Conservation (phyloP, 352 stramenopile species). For the Phytophthora crassamura region DNA sequence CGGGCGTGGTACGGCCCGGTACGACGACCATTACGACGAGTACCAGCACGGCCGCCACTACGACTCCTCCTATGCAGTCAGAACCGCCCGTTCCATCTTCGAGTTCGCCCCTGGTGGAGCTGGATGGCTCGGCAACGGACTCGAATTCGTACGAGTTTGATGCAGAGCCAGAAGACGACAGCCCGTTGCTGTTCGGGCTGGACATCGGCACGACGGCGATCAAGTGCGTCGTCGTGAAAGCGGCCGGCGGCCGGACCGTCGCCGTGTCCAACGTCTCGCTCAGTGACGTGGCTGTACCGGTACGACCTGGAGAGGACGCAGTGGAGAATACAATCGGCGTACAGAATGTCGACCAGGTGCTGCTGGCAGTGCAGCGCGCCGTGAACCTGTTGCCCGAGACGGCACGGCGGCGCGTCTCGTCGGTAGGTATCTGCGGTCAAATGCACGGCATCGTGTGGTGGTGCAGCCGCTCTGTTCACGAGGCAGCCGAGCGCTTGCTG, state of each 20-base stretch:
- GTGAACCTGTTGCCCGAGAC: constrained; percentile 41
- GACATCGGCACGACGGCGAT: constrained; percentile 83
- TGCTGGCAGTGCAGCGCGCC: constrained; percentile 50
- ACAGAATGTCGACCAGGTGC: constrained; percentile 55
- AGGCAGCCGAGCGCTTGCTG: constrained; percentile 39
- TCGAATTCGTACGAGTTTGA: constrained; percentile 12
- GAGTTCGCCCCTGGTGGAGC: neutral
- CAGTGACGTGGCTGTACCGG: constrained; percentile 36
- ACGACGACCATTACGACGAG: constrained; percentile 3
- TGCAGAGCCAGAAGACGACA: constrained; percentile 22
- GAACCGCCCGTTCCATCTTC: neutral
- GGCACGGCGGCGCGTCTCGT: constrained; percentile 33
- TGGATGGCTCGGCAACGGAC: neutral
- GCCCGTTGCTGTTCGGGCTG: constrained; percentile 54
- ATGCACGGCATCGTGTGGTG: constrained; percentile 91
- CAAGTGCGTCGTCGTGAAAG: constrained; percentile 72
- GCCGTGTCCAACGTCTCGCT: constrained; percentile 45
- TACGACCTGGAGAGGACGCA: constrained; percentile 6
- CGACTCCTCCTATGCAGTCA: neutral
- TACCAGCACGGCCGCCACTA: neutral
- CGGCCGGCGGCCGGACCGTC: constrained; percentile 31
- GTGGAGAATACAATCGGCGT: constrained; percentile 36
- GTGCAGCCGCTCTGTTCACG: constrained; percentile 50
- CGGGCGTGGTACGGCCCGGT: neutral
- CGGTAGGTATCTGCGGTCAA: constrained; percentile 81